Evolutionary conservation across 495 filamentous ascomycete genomes (phyloP).

Genomic region (Xylaria telfairii): DNA sequence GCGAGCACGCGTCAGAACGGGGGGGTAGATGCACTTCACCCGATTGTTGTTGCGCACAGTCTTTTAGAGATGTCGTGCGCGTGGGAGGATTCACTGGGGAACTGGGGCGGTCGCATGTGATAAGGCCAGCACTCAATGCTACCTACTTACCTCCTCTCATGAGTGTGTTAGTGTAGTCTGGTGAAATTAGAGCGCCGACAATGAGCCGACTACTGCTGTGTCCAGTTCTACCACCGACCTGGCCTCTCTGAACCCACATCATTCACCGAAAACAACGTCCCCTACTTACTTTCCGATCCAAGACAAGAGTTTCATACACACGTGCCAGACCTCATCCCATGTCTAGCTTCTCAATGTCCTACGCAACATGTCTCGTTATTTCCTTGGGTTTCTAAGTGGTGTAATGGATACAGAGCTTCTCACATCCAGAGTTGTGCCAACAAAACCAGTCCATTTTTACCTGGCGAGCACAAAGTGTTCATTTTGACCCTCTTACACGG

Average conservation of each 20-base stretch:
- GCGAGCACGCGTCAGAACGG: not conserved
- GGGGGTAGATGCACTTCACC: not conserved
- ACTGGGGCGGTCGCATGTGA: constrained; percentile 19
- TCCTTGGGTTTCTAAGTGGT: not conserved
- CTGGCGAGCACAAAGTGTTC: not conserved
- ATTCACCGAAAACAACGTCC: constrained; percentile 17
- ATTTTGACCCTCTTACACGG: not conserved
- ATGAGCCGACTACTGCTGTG: not conserved
- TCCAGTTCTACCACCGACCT: not conserved
- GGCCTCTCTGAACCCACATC: constrained; percentile 15
- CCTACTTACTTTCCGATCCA: not conserved
- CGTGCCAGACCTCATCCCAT: not conserved
- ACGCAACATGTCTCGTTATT: not conserved
- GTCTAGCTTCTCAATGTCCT: not conserved
- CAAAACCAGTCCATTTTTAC: not conserved
- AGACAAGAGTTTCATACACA: constrained; percentile 1
- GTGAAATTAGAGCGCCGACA: not conserved
- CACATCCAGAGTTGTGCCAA: not conserved
- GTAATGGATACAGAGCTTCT: not conserved
- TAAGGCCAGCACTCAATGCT: constrained; percentile 10
- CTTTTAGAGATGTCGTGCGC: not conserved
- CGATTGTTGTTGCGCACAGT: not conserved
- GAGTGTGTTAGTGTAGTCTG: not conserved
- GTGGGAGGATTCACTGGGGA: constrained; percentile 3
- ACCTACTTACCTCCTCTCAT: too few species aligned